Base-by-base conservation (phyloP, 202 grass and related monocot genomes). In the Schoenoplectus tabernaemontani region DNA sequence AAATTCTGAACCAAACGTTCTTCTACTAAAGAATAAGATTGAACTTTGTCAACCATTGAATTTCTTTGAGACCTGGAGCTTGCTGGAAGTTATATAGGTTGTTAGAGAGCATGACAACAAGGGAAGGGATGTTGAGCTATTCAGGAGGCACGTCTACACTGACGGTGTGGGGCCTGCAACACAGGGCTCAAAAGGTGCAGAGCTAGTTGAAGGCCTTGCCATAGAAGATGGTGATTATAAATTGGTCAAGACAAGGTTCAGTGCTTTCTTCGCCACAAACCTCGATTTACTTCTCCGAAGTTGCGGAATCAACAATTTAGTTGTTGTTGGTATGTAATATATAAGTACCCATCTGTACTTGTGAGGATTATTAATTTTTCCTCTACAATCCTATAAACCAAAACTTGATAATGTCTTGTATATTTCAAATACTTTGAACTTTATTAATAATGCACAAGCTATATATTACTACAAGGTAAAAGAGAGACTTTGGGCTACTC, bases 81-180 rank as follows among this genome's bases (percentile, higher is more conserved):
- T 28, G 22, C 22, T 72, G 67, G 22, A 8, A 68, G 17, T 38
- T 78, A 2, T 87, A 82, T 73, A 94, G 91, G 91, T 94, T 47
- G 95, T 97, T 44, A 89, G 91, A 94, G 95, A 97, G 85, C 91
- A 97, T 81, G 95, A 97, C 20, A 85, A 77, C 73, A 87, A 84
- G 53, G 91, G 95, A 85, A 92, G 81, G 81, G 95, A 97, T 72
- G 95, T 92, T 73, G 94, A 97, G 23, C 77, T 90, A 82, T 93
- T 97, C 19, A 88, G 94, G 17, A 86, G 89, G 16, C 91, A 84
- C 43, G 81, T 87, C 32, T 97, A 92, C 39, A 79, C 89, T 39
- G 87, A 90, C 39, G 87, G 86, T 37, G 84, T 83, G 82, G 95
- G 95, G 64, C 91, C 86, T 39, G 88, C 87, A 59, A 85, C 59